These are phyloP conservation scores for Xylaria curta DNA, from an alignment of 495 filamentous ascomycete species.

Conservation along the genomic window DNA sequence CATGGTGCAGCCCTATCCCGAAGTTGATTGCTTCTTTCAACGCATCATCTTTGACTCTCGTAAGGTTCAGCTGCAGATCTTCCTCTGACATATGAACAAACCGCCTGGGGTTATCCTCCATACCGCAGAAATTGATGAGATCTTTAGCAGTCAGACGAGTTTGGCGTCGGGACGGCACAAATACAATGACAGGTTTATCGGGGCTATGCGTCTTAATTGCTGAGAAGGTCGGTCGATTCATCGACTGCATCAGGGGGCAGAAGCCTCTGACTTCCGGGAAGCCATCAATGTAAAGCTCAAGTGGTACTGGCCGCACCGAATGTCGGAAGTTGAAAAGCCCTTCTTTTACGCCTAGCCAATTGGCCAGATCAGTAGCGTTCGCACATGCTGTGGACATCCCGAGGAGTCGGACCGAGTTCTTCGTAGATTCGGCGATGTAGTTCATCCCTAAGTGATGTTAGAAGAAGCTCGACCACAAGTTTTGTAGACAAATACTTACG, in stretches of 20 bases:
- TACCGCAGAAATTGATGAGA: constrained; percentile 94
- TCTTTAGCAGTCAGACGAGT: constrained; percentile 95
- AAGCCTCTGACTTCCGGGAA: constrained; percentile 96
- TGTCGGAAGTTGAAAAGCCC: constrained; percentile 98
- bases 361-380: constrained; percentile 90
- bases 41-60: constrained; percentile 88
- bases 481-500: constrained; percentile 47
- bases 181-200: constrained; percentile 96
- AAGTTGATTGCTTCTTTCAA: constrained; percentile 91
- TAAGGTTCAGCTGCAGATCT: constrained; percentile 82
- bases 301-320: constrained; percentile 93
- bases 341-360: constrained; percentile 97
- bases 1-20: constrained; percentile 96
- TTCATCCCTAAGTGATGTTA: constrained; percentile 68
- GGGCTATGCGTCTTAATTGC: constrained; percentile 96
- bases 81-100: constrained; percentile 95
- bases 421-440: constrained; percentile 93
- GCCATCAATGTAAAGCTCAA: constrained; percentile 96
- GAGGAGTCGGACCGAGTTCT: constrained; percentile 85
- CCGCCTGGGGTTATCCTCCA: constrained; percentile 95
- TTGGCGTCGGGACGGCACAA: constrained; percentile 94
- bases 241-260: constrained; percentile 97
- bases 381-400: constrained; percentile 99
- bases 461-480: neutral
- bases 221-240: constrained; percentile 97